Evolutionary conservation across 306 rosid species (phyloP), one percentile per base, ranked within the genome.

Genomic region (peach (Prunus persica)): DNA sequence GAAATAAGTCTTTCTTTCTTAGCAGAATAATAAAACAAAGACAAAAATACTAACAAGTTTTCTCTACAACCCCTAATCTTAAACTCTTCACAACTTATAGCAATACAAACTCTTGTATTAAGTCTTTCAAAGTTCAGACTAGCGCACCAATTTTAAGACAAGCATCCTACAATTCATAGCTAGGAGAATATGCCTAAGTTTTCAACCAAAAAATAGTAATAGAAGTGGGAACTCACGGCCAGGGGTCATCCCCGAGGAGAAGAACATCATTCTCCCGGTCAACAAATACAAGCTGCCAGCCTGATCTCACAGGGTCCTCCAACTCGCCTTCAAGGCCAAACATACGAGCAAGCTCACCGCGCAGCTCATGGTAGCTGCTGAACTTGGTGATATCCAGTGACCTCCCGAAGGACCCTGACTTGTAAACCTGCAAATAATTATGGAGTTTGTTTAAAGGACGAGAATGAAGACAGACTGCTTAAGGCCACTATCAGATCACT

Each of bases 241-340:
- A 85, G 54, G 89, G 89, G 71, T 78, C 89, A 72, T 93, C 97
- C 22, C 98, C 98, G 1, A 93, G 93, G 81, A 93, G 97, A 88
- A 91, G 97, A 82, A 91, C 89, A 55, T 93, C 97, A 75, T 88
- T 93, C 94, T 91, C 97, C 85, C 92, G 89, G 89, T 91, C 98
- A 73, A 93, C 96, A 64, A 93, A 91, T 86, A 93, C 97, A 93
- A 93, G 98, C 98, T 93, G 96, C 98, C 98, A 93, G 98, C 98
- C 96, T 93, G 98, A 93, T 93, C 98, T 93, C 79, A 87, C 81
- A 76, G 95, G 96, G 86, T 89, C 96, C 86, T 93, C 98, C 87
- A 93, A 78, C 80, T 91, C 90, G 68, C 95, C 90, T 85, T 89
- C 91, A 84, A 90, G 93, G 73, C 90, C 85, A 81, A 93, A 93